phyloP scores from a whole-genome alignment of 371 early-diverging fungal species.

The Smittium mucronatum region DNA sequence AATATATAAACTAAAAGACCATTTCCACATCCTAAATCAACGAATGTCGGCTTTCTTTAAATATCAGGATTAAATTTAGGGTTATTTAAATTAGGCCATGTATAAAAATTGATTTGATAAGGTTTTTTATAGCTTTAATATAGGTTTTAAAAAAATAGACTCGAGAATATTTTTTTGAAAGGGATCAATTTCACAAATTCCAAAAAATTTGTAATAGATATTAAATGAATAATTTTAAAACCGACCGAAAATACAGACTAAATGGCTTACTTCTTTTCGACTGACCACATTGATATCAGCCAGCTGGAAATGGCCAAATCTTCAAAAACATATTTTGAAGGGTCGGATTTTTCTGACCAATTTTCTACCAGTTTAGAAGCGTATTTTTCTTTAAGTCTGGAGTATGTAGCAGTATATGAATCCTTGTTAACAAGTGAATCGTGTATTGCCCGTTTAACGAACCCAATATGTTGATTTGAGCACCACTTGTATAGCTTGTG shows the following conservation, averaged over 20 bases:
- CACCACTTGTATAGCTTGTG: slow-evolving; percentile 62
- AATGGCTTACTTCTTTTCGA: slow-evolving; percentile 26
- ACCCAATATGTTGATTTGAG: slow-evolving; percentile 53
- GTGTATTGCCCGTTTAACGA: slow-evolving; percentile 53
- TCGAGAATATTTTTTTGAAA: background rate
- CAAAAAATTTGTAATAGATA: too few species aligned
- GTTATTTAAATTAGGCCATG: too few species aligned
- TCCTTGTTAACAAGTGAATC: slow-evolving; percentile 59
- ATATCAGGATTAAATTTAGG: background rate
- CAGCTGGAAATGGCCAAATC: slow-evolving; percentile 76
- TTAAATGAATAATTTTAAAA: too few species aligned
- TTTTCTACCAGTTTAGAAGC: slow-evolving; percentile 39
- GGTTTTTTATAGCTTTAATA: too few species aligned
- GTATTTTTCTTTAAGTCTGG: slow-evolving; percentile 49
- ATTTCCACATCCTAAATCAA: slow-evolving; percentile 90
- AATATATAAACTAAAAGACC: slow-evolving; percentile 69
- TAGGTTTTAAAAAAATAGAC: too few species aligned
- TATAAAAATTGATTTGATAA: too few species aligned
- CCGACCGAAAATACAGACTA: too few species aligned
- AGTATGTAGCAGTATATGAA: slow-evolving; percentile 44
- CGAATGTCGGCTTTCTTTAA: slow-evolving; percentile 42
- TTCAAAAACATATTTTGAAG: slow-evolving; percentile 70
- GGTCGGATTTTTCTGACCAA: slow-evolving; percentile 73
- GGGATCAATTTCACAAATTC: too few species aligned
- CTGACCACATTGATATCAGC: slow-evolving; percentile 57